Conservation (phyloP, 2,329 filamentous ascomycete genomes). For the Aureobasidium sp. region DNA sequence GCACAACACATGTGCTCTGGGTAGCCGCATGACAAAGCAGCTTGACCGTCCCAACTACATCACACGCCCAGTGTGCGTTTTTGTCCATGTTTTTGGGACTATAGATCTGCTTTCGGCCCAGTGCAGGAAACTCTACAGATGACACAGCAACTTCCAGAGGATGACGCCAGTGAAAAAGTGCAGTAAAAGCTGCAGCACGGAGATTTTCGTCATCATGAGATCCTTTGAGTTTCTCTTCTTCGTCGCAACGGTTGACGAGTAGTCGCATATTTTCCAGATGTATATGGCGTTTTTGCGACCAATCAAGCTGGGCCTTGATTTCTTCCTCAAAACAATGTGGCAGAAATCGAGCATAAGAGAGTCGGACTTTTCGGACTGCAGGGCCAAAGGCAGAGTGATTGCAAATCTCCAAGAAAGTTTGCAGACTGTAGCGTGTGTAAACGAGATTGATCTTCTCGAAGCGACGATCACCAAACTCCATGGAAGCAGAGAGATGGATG, state of each 20-base stretch:
- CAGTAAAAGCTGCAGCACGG: neutral
- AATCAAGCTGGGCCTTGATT: neutral
- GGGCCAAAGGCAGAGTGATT: neutral
- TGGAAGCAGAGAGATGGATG: neutral
- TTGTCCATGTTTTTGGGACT: neutral
- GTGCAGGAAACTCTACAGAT: neutral
- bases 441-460: neutral
- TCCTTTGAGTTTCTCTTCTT: neutral
- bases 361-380: neutral
- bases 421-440: neutral
- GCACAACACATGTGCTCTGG: neutral
- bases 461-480: neutral
- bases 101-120: neutral
- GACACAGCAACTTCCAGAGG: neutral
- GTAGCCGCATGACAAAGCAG: neutral
- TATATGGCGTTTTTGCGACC: neutral
- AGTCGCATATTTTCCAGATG: neutral
- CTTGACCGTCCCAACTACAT: neutral
- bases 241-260: neutral
- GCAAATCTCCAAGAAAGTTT: neutral
- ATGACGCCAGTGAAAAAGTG: neutral
- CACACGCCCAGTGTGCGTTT: neutral
- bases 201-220: neutral
- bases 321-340: neutral
- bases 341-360: neutral